Conservation (phyloP, 495 filamentous ascomycete species). For the Podospora anserina region DNA sequence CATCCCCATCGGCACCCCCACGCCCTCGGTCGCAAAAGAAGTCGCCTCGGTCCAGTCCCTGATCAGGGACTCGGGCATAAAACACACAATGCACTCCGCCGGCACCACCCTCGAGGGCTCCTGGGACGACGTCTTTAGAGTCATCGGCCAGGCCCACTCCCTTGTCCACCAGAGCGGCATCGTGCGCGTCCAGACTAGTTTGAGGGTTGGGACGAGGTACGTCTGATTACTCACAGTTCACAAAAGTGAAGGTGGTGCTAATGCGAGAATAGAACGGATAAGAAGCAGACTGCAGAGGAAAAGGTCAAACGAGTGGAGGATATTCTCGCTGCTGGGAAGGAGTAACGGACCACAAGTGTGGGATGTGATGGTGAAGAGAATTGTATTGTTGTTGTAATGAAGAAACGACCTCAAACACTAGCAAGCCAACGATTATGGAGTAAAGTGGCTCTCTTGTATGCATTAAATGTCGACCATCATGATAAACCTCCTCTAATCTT, state of each 20-base stretch:
- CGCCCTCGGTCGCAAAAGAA: constrained; percentile 78
- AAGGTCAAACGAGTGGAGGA: constrained; percentile 48
- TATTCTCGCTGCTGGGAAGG: constrained; percentile 28
- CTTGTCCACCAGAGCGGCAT: constrained; percentile 79
- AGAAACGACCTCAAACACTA: not conserved
- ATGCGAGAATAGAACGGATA: constrained; percentile 41
- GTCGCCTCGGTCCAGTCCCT: constrained; percentile 88
- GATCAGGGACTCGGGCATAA: constrained; percentile 71
- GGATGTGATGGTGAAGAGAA: not conserved
- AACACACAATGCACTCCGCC: constrained; percentile 84
- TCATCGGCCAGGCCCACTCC: constrained; percentile 87
- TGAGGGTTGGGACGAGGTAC: constrained; percentile 80
- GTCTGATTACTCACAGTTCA: constrained; percentile 19
- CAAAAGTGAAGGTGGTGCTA: not conserved
- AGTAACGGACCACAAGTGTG: not conserved
- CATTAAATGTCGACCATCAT: not conserved
- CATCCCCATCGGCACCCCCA: constrained; percentile 79
- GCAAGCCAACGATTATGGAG: not conserved
- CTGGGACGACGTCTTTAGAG: constrained; percentile 83
- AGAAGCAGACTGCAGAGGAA: constrained; percentile 45
- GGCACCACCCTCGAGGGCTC: constrained; percentile 90
- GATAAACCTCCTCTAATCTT: not conserved
- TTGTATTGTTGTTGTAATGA: not conserved
- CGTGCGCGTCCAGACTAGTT: constrained; percentile 82
- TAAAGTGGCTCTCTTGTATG: not conserved